A percentile compares a stretch with the other conserved stretches of the same genome.
Conservation (phyloP, 306 rosid species). For the Lupinus albus region DNA sequence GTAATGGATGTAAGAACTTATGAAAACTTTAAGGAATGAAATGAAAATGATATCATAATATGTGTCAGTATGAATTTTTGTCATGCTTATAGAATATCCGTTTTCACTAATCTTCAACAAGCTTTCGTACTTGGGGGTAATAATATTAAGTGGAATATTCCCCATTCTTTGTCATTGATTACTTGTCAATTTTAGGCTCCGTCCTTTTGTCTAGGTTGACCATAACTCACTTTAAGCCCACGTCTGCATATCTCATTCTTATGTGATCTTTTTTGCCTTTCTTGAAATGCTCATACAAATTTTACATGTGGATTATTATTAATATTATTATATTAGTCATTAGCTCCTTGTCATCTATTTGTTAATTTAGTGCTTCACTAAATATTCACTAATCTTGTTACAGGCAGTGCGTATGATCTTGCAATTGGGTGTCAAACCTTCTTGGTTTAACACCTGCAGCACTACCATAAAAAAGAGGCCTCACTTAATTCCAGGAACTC, state of each 20-base stretch:
- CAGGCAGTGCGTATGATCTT: constrained; percentile 94
- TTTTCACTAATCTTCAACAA: constrained; percentile 6
- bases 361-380: constrained; percentile 13
- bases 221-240: neutral
- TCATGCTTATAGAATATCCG: neutral
- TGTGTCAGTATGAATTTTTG: neutral
- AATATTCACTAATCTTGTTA: constrained; percentile 33
- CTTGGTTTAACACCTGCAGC: constrained; percentile 93
- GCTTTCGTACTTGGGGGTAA: neutral
- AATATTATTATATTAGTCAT: too few species aligned
- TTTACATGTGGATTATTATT: too few species aligned
- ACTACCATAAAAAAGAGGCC: constrained; percentile 75
- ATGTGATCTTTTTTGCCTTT: too few species aligned
- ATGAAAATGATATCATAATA: neutral
- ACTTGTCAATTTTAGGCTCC: constrained; percentile 15
- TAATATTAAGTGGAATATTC: neutral
- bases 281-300: too few species aligned
- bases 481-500: constrained; percentile 76
- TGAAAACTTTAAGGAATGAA: constrained; percentile 19
- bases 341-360: constrained; percentile 25
- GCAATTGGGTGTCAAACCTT: constrained; percentile 91
- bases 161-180: constrained; percentile 11
- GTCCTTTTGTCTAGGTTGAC: constrained; percentile 21
- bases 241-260: constrained; percentile 8
- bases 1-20: constrained; percentile 4